Conservation (phyloP, 192 early-diverging fungal species). For the Coemansia sp. region DNA sequence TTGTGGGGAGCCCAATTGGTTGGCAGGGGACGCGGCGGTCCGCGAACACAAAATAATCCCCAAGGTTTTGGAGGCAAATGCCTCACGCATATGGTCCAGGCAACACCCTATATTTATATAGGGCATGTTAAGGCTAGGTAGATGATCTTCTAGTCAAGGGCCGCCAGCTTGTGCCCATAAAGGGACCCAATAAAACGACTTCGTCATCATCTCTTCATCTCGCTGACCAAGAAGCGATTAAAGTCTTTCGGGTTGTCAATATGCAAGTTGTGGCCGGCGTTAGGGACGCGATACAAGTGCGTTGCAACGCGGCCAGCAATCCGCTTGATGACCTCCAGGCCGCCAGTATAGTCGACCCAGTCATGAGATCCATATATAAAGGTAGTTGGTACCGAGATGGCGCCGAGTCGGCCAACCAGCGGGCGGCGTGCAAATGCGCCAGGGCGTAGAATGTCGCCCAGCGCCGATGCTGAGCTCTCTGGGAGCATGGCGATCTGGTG, state of each 20-base stretch:
- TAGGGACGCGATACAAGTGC: slow-evolving; percentile 50
- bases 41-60: too few species aligned
- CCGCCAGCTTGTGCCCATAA: too few species aligned
- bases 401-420: slow-evolving; percentile 61
- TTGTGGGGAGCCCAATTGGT: too few species aligned
- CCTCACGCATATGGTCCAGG: too few species aligned
- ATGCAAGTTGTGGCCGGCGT: slow-evolving; percentile 83
- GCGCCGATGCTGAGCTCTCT: slow-evolving; percentile 81
- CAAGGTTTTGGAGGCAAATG: too few species aligned
- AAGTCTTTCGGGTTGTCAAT: slow-evolving; percentile 80
- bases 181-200: too few species aligned
- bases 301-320: slow-evolving; percentile 56
- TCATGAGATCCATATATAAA: slow-evolving; percentile 80
- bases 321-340: slow-evolving; percentile 57
- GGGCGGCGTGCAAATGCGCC: slow-evolving; percentile 81
- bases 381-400: slow-evolving; percentile 67
- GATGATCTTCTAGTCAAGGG: too few species aligned
- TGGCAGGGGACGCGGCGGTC: too few species aligned
- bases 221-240: slow-evolving; percentile 58
- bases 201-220: slow-evolving; percentile 56
- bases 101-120: too few species aligned
- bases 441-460: slow-evolving; percentile 72
- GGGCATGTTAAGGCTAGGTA: too few species aligned
- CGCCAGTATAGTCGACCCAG: slow-evolving; percentile 88
- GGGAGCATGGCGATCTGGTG: slow-evolving; percentile 75